Conservation (phyloP, 257 asterid species). For the Plectranthus barbatus region DNA sequence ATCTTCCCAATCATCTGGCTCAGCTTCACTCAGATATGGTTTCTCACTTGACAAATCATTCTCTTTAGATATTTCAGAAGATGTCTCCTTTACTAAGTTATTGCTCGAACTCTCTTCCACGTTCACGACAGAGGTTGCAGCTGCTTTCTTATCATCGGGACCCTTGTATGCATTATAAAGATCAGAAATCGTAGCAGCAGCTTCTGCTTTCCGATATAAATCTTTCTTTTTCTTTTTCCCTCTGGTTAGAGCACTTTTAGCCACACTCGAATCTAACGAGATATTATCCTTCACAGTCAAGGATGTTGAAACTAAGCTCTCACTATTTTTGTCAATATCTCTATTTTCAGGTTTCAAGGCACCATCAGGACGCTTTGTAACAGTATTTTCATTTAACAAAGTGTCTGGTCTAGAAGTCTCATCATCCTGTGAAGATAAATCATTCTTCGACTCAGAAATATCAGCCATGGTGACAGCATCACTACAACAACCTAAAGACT, state of each 20-base stretch:
- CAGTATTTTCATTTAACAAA: conserved; percentile 10
- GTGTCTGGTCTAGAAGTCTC: conserved; percentile 6
- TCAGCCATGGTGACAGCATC: conserved; percentile 21
- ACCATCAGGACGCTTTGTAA: conserved; percentile 20
- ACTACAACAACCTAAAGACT: conserved; percentile 14
- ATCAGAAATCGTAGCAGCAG: conserved; percentile 77
- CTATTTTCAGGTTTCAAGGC: conserved; percentile 28
- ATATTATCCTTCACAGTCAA: conserved; percentile 42
- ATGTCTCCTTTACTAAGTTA: conserved; percentile 16
- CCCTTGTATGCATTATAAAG: conserved; percentile 85
- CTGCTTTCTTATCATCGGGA: conserved; percentile 75
- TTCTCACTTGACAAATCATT: conserved; percentile 27
- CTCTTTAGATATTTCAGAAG: conserved; percentile 29
- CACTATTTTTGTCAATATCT: conserved; percentile 17
- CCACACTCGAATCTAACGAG: conserved; percentile 34
- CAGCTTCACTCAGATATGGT: conserved; percentile 39
- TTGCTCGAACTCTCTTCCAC: conserved; percentile 23
- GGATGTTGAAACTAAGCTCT: conserved; percentile 19
- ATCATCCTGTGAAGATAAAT: conserved; percentile 20
- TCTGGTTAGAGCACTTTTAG: conserved; percentile 31
- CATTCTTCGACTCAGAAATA: conserved; percentile 10
- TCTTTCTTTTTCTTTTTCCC: conserved; percentile 47
- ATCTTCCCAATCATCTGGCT: conserved; percentile 98
- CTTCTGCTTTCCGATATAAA: conserved; percentile 52
- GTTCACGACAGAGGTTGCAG: conserved; percentile 26